Conservation (phyloP, 257 asterid genomes). For the Anisodus tanguticus region DNA sequence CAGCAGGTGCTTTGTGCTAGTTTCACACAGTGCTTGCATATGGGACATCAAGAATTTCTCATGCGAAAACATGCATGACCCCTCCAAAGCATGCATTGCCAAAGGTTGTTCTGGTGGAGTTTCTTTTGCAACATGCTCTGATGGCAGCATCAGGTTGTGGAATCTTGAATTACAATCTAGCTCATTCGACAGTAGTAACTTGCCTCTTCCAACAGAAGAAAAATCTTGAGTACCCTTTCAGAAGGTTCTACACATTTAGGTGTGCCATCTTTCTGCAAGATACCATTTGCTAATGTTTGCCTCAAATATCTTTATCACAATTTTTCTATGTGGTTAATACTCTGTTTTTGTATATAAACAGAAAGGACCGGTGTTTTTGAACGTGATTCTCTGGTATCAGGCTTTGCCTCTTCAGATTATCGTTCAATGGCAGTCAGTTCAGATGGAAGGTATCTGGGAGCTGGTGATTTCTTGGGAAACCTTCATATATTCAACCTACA, state of each 20-base stretch:
- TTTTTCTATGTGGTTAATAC: slow-evolving; percentile 30
- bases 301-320: neutral
- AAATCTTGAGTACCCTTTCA: slow-evolving; percentile 31
- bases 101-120: slow-evolving; percentile 75
- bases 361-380: slow-evolving; percentile 70
- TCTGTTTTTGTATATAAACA: slow-evolving; percentile 38
- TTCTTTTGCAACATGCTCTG: slow-evolving; percentile 80
- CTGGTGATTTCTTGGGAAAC: slow-evolving; percentile 75
- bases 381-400: slow-evolving; percentile 61
- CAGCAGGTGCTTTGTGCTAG: slow-evolving; percentile 68
- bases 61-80: slow-evolving; percentile 65
- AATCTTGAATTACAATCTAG: slow-evolving; percentile 57
- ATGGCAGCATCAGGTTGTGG: slow-evolving; percentile 74
- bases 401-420: slow-evolving; percentile 53
- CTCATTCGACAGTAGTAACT: slow-evolving; percentile 32
- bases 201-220: slow-evolving; percentile 38
- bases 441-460: slow-evolving; percentile 71
- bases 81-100: slow-evolving; percentile 63
- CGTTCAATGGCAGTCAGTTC: slow-evolving; percentile 73
- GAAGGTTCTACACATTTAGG: slow-evolving; percentile 50
- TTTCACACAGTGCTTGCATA: slow-evolving; percentile 71
- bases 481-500: slow-evolving; percentile 60
- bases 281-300: neutral
- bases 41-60: slow-evolving; percentile 69
- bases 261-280: slow-evolving; percentile 37